Evolutionary conservation across 352 stramenopile genomes (phyloP), one percentile per base, ranked within the genome.

Genomic region (Hyaloperonospora brassicae): DNA sequence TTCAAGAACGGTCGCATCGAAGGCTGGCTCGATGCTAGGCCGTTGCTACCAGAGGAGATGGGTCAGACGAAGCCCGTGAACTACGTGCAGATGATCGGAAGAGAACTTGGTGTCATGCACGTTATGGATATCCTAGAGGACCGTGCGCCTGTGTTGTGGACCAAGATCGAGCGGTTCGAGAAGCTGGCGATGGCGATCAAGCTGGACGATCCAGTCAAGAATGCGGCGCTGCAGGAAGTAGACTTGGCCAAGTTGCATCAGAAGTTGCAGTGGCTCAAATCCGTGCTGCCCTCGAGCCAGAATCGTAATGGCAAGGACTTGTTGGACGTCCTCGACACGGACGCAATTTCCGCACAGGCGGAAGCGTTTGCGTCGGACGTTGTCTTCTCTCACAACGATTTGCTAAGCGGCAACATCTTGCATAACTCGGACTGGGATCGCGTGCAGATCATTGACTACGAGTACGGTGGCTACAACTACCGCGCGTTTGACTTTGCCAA

Each of bases 401-500:
- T 94, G 40, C 77, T 98, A 39, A 95, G 82, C 48, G 80, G 84
- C 60, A 93, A 91, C 67, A 88, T 92, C 46, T 55, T 94, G 44
- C 72, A 89, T 66, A 86, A 80, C 59, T 71, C 82, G 30, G 57
- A 62, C 36, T 90, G 84, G 75, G 68, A 84, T 56, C 83, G 84
- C 35, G 83, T 97, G 44, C 86, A 93, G 70, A 88, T 98, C 61
- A 97, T 98, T 59, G 92, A 98, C 73, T 98, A 96, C 69, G 92
- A 98, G 72, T 98, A 98, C 64, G 89, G 85, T 42, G 86, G 81
- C 40, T 96, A 90, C 75, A 97, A 97, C 70, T 95, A 83, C 59
- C 87, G 89, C 11, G 92, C 67, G 14, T 98, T 96, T 58, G 92
- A 98, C 73, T 91, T 97, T 63, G 91, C 85, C 48, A 98, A 98